phyloP scores from a whole-genome alignment of 441 rosid genomes.

The Erodium moschatum region DNA sequence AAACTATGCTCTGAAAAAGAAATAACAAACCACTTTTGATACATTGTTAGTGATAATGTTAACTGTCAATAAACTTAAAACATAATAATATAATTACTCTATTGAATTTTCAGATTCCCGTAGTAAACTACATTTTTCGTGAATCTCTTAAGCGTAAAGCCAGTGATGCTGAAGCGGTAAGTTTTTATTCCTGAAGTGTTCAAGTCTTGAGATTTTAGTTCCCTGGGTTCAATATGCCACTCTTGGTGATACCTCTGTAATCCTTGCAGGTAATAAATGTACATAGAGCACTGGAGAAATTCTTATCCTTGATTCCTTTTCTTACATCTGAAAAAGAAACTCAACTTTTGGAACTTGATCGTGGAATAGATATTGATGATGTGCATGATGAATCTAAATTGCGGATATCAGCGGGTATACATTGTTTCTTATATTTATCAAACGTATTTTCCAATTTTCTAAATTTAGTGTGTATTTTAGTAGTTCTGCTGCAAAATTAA shows the following conservation, averaged over 20 bases:
- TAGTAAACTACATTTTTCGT: slow-evolving; percentile 59
- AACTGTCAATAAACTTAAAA: not conserved
- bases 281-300: slow-evolving; percentile 46
- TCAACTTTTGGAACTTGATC: slow-evolving; percentile 36
- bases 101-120: slow-evolving; percentile 42
- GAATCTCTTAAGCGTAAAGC: slow-evolving; percentile 75
- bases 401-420: slow-evolving; percentile 60
- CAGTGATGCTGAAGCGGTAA: slow-evolving; percentile 70
- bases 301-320: slow-evolving; percentile 47
- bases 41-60: not conserved
- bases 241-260: not conserved
- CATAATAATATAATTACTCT: not conserved
- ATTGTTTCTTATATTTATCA: not conserved
- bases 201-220: not conserved
- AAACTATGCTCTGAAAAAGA: not conserved
- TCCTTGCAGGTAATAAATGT: slow-evolving; percentile 54
- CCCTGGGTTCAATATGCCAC: not conserved
- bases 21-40: not conserved
- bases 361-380: slow-evolving; percentile 41
- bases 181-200: slow-evolving; percentile 19
- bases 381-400: slow-evolving; percentile 40
- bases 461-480: not conserved
- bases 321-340: slow-evolving; percentile 37
- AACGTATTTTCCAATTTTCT: not conserved
- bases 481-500: too few species aligned